Evolutionary conservation across 495 filamentous ascomycete species (phyloP).

Genomic region (Penicillium dipodomyicola): DNA sequence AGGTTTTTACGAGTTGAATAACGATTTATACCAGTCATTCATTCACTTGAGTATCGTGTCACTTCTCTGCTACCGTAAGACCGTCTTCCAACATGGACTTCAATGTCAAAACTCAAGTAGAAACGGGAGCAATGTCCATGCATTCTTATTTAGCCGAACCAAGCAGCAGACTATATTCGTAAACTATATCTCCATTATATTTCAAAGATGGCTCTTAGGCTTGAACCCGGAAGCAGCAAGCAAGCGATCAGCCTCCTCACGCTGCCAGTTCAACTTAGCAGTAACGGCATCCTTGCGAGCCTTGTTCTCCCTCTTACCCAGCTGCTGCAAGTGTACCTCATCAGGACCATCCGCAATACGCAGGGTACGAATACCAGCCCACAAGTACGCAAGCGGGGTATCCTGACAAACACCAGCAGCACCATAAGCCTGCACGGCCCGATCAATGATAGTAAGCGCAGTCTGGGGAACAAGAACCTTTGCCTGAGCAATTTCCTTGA

Average conservation of each 20-base stretch:
- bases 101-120: neutral
- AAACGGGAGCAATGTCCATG: neutral
- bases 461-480: constrained; percentile 81
- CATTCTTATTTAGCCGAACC: constrained; percentile 2
- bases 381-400: constrained; percentile 83
- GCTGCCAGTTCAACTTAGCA: constrained; percentile 63
- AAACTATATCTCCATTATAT: neutral
- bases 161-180: constrained; percentile 3
- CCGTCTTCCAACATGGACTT: neutral
- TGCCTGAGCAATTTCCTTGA: constrained; percentile 83
- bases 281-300: constrained; percentile 58
- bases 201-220: constrained; percentile 42
- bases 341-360: constrained; percentile 88
- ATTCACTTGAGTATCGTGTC: constrained; percentile 9
- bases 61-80: neutral
- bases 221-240: constrained; percentile 59
- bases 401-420: constrained; percentile 87
- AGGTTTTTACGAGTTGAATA: constrained; percentile 15
- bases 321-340: constrained; percentile 90
- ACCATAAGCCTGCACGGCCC: constrained; percentile 82
- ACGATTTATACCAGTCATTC: constrained; percentile 18
- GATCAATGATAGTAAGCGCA: constrained; percentile 77
- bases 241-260: constrained; percentile 60
- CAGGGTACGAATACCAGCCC: constrained; percentile 79
- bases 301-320: constrained; percentile 83